These are phyloP conservation scores for Acorus gramineus DNA, from an alignment of 106 monocot species.

Conservation along the genomic window DNA sequence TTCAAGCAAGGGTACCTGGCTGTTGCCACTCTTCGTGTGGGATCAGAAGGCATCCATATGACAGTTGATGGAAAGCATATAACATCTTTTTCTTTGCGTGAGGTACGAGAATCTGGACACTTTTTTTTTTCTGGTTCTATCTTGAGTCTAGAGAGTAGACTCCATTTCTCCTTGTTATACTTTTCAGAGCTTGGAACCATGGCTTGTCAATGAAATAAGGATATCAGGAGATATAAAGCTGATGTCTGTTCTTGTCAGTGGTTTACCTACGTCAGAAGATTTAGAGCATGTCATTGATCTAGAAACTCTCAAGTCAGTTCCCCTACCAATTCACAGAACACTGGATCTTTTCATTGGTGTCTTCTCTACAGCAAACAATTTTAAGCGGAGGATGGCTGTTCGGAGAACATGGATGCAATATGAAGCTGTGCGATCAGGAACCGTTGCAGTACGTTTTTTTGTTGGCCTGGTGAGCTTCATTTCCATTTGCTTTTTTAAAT, in stretches of 20 bases:
- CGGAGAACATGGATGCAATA: constrained; percentile 96
- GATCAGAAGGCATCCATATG: constrained; percentile 85
- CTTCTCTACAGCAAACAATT: constrained; percentile 92
- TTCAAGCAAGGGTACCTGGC: constrained; percentile 71
- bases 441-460: constrained; percentile 76
- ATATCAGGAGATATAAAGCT: constrained; percentile 77
- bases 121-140: constrained; percentile 2
- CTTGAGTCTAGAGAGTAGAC: background rate
- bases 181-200: constrained; percentile 78
- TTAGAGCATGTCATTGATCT: constrained; percentile 57
- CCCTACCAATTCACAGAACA: constrained; percentile 35
- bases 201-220: constrained; percentile 78
- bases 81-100: constrained; percentile 86
- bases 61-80: constrained; percentile 86
- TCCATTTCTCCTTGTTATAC: too few species aligned
- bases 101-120: constrained; percentile 26
- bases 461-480: constrained; percentile 68
- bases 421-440: constrained; percentile 57
- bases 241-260: constrained; percentile 71
- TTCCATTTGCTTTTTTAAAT: too few species aligned
- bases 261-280: constrained; percentile 86
- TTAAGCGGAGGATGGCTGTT: constrained; percentile 87
- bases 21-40: constrained; percentile 69
- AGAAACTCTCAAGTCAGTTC: constrained; percentile 47
- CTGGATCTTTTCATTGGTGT: constrained; percentile 74